Evolutionary conservation across 768 basidiomycete species (phyloP), one percentile per base, ranked within the genome.

Genomic region (Jaapia argillacea): DNA sequence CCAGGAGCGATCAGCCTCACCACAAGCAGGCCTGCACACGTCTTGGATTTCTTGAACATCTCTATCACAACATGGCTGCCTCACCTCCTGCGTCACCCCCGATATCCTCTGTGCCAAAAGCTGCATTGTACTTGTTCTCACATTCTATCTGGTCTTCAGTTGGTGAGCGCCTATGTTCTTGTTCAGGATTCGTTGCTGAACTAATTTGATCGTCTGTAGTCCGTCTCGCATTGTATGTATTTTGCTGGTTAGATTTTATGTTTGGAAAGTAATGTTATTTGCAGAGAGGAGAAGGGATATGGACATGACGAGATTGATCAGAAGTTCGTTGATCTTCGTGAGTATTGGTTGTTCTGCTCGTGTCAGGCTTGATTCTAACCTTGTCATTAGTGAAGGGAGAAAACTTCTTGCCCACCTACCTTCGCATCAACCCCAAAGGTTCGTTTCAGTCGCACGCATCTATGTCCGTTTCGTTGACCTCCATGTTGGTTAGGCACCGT

Each of bases 401-500:
- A 59, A 87, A 90, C 58, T 87, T 79, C 56, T 68, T 75, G 20
- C 77, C 81, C 6, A 63, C 85, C 0, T 89, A 81, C 58, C 69
- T 85, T 48, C 78, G 87, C 42, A 64, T 93, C 58, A 92, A 85
- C 57, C 70, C 79, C 37, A 78, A 81, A 57, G 89, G 86, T 79
- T 55, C 6, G 62, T 51, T 10, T 12, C 37, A 43, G 10, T 10
- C 24, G 10, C 7, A 7, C 18, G 14, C 28, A 14, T 5, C 7
- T 18, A 18, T n/a, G 6, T 40, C 39, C 13, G 14, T 16, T 7
- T 4, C 28, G n/a, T 28, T 35, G 12, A 35, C 22, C 16, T 26
- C 44, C 36, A 44, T 24, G 49, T 38, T n/a, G 37, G 10, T 43
- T 51, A 88, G 86, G 77, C 5, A 85, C 81, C 20, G 73, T 91